A percentile compares a stretch with the other conserved stretches of the same genome.
phyloP scores from a whole-genome alignment of 495 filamentous ascomycete genomes.

The Penicillium argentinense region DNA sequence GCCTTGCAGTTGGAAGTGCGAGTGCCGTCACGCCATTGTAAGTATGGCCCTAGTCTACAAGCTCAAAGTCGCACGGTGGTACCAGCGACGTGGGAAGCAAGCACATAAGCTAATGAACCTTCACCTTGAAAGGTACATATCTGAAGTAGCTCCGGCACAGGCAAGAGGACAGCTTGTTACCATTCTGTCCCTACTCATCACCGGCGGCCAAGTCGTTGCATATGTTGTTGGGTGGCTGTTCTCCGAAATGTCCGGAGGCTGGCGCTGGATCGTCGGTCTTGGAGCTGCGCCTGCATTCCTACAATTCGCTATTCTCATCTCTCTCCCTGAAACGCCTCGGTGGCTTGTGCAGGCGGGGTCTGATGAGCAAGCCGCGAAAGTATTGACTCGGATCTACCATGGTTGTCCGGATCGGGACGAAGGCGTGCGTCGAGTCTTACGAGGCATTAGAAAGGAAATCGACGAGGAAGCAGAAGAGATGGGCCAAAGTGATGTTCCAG shows the following conservation, averaged over 20 bases:
- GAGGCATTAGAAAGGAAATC: slow-evolving; percentile 67
- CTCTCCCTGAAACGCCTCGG: slow-evolving; percentile 82
- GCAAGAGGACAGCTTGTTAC: slow-evolving; percentile 77
- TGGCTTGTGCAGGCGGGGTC: slow-evolving; percentile 75
- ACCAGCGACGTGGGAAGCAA: neutral
- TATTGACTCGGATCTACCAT: slow-evolving; percentile 66
- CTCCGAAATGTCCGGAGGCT: slow-evolving; percentile 61
- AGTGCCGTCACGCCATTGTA: slow-evolving; percentile 80
- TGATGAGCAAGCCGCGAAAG: slow-evolving; percentile 55
- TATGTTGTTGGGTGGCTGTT: slow-evolving; percentile 75
- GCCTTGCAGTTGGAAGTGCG: slow-evolving; percentile 77
- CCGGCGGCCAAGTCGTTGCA: slow-evolving; percentile 80
- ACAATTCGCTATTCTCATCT: slow-evolving; percentile 62
- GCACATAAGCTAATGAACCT: neutral
- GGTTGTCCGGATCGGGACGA: slow-evolving; percentile 40
- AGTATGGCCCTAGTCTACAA: slow-evolving; percentile 12
- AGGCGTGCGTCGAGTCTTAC: slow-evolving; percentile 57
- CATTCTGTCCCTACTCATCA: slow-evolving; percentile 76
- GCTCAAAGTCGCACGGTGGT: too few species aligned
- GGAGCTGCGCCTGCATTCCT: slow-evolving; percentile 74
- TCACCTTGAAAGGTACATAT: slow-evolving; percentile 59
- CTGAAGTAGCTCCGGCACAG: slow-evolving; percentile 75
- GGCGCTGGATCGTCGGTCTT: slow-evolving; percentile 89
- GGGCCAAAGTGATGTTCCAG: slow-evolving; percentile 17
- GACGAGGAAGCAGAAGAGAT: slow-evolving; percentile 58